phyloP scores from a whole-genome alignment of 768 basidiomycete genomes.

The Hypsizygus marmoreus region DNA sequence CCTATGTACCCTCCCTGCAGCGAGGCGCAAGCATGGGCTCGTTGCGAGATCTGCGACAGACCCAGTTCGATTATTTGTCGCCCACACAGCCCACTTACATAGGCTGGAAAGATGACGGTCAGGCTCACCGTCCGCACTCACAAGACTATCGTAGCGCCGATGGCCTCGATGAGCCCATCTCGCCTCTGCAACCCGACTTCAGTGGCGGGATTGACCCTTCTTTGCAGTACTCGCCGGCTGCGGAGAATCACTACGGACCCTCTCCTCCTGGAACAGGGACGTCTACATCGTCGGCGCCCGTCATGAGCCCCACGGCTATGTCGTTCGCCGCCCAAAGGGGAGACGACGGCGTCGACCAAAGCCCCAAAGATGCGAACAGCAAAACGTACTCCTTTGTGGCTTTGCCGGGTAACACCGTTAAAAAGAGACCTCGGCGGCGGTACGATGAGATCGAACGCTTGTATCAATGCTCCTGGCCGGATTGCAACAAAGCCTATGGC shows the following conservation, averaged over 20 bases:
- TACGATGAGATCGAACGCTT: constrained; percentile 96
- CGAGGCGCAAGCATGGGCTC: constrained; percentile 49
- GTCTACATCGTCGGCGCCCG: constrained; percentile 50
- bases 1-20: constrained; percentile 46
- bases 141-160: constrained; percentile 33
- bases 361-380: constrained; percentile 40
- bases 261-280: constrained; percentile 66
- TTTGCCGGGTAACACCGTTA: constrained; percentile 77
- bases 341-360: constrained; percentile 21
- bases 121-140: constrained; percentile 28
- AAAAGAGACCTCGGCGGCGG: constrained; percentile 80
- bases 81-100: constrained; percentile 27
- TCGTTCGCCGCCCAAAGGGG: constrained; percentile 28
- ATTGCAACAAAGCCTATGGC: constrained; percentile 84
- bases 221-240: constrained; percentile 47
- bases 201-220: constrained; percentile 40
- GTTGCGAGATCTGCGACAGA: constrained; percentile 42
- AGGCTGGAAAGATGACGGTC: constrained; percentile 39
- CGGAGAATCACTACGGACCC: constrained; percentile 56
- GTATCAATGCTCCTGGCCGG: constrained; percentile 83
- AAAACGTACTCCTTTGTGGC: constrained; percentile 86
- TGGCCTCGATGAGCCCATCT: constrained; percentile 50
- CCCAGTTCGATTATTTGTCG: constrained; percentile 36
- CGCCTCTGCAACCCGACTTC: constrained; percentile 57
- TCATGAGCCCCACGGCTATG: constrained; percentile 28